Percentiles rank a stretch among this genome's conserved stretches.
Evolutionary conservation across 1,139 yeast species (phyloP).

Genomic region (Blastobotrys proliferans): DNA sequence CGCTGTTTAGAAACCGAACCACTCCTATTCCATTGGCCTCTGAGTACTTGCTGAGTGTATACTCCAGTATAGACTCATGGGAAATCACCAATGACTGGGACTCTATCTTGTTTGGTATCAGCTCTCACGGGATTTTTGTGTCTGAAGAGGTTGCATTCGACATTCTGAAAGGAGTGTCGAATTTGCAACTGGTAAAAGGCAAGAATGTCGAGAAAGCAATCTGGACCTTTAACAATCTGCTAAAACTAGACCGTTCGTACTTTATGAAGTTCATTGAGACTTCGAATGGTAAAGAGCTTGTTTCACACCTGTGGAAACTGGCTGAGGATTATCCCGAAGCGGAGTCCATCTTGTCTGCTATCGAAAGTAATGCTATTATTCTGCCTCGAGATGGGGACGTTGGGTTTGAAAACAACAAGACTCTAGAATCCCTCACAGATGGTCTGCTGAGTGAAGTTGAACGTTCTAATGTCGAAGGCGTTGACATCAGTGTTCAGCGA

Average conservation of each 20-base stretch:
- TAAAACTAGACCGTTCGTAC: slow-evolving; percentile 18
- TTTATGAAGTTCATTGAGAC: slow-evolving; percentile 20
- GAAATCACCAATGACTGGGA: slow-evolving; percentile 20
- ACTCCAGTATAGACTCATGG: slow-evolving; percentile 19
- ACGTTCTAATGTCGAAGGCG: slow-evolving; percentile 17
- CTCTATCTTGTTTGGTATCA: slow-evolving; percentile 23
- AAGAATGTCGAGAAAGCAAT: slow-evolving; percentile 18
- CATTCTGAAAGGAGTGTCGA: slow-evolving; percentile 18
- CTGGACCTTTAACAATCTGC: slow-evolving; percentile 17
- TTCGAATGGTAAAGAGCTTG: slow-evolving; percentile 19
- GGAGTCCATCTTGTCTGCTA: slow-evolving; percentile 17
- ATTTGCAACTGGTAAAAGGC: slow-evolving; percentile 16
- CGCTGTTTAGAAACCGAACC: slow-evolving; percentile 16
- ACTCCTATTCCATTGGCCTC: slow-evolving; percentile 21
- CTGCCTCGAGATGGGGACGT: slow-evolving; percentile 8
- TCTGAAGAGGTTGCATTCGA: slow-evolving; percentile 20
- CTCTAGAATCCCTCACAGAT: slow-evolving; percentile 18
- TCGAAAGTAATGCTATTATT: slow-evolving; percentile 17
- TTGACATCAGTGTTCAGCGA: slow-evolving; percentile 19
- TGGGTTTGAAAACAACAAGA: slow-evolving; percentile 13
- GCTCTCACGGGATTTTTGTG: slow-evolving; percentile 22
- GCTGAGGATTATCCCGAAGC: slow-evolving; percentile 18
- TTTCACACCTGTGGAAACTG: slow-evolving; percentile 20
- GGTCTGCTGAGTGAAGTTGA: slow-evolving; percentile 19
- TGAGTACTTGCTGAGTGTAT: slow-evolving; percentile 17